These are phyloP conservation scores for Curvularia lunata DNA, from an alignment of 2,329 filamentous ascomycete genomes.

Conservation along the genomic window DNA sequence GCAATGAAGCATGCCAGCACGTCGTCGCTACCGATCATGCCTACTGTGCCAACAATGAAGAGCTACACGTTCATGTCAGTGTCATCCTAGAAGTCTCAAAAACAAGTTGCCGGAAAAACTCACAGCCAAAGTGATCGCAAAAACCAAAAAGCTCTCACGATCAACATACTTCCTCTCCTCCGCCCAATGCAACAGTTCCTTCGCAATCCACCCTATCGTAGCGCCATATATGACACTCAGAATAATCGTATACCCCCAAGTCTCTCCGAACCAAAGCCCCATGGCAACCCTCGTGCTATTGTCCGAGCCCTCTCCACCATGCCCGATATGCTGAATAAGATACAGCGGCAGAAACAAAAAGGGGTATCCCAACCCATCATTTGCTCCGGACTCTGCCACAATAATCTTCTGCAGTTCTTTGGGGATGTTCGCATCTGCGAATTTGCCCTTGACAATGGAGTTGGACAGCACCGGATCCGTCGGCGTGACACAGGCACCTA, in stretches of 20 bases:
- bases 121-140: conserved; percentile 80
- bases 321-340: conserved; percentile 75
- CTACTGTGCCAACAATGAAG: conserved; percentile 86
- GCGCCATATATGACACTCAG: conserved; percentile 80
- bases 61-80: conserved; percentile 53
- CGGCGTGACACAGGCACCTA: conserved; percentile 88
- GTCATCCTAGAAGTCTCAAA: background rate
- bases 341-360: conserved; percentile 87
- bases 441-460: conserved; percentile 90
- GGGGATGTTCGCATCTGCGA: conserved; percentile 89
- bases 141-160: conserved; percentile 85
- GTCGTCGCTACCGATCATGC: conserved; percentile 86
- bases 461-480: conserved; percentile 89
- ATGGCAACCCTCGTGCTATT: conserved; percentile 70
- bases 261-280: conserved; percentile 83
- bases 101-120: conserved; percentile 34
- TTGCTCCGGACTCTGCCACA: conserved; percentile 77
- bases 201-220: conserved; percentile 78
- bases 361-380: conserved; percentile 87
- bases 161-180: conserved; percentile 83
- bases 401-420: conserved; percentile 75
- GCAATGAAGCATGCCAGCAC: conserved; percentile 92
- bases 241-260: conserved; percentile 81
- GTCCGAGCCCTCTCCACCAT: conserved; percentile 57
- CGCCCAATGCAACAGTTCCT: conserved; percentile 82